Conservation (phyloP, 1,284 basidiomycete genomes). For the Takashimella koratensis region DNA sequence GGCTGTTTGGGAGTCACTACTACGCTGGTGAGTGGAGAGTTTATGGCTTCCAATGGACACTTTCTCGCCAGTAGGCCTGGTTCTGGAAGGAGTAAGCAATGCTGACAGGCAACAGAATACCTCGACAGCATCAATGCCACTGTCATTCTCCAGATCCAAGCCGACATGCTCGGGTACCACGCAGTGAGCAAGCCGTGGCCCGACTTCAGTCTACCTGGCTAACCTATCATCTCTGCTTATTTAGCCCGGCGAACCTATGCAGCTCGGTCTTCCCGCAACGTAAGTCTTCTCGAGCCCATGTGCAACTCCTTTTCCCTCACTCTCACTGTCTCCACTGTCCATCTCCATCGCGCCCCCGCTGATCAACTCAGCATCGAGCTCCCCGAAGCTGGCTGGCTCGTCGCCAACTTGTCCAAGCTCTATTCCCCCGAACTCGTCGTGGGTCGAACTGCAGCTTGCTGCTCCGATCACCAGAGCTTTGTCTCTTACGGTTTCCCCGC, state of each 20-base stretch:
- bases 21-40: conserved; percentile 51
- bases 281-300: conserved; percentile 31
- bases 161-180: conserved; percentile 82
- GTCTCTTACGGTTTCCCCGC: conserved; percentile 74
- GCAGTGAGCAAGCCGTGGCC: conserved; percentile 27
- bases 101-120: conserved; percentile 18
- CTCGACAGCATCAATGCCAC: conserved; percentile 54
- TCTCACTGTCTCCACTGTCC: conserved; percentile 3
- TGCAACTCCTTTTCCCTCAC: neutral
- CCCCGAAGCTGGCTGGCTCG: conserved; percentile 66
- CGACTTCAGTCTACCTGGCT: neutral
- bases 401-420: conserved; percentile 62
- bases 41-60: too few relatives aligned
- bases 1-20: conserved; percentile 49
- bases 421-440: conserved; percentile 79
- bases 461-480: conserved; percentile 80
- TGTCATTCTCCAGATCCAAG: conserved; percentile 76
- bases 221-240: conserved; percentile 27
- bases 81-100: neutral
- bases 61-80: conserved; percentile 8
- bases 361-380: conserved; percentile 63
- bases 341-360: conserved; percentile 5
- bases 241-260: conserved; percentile 62
- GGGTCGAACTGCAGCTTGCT: conserved; percentile 72
- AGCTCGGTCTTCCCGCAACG: conserved; percentile 65